These are phyloP conservation scores for Cutaneotrichosporon dermatis DNA, from an alignment of 1,284 basidiomycete species.

Conservation along the genomic window DNA sequence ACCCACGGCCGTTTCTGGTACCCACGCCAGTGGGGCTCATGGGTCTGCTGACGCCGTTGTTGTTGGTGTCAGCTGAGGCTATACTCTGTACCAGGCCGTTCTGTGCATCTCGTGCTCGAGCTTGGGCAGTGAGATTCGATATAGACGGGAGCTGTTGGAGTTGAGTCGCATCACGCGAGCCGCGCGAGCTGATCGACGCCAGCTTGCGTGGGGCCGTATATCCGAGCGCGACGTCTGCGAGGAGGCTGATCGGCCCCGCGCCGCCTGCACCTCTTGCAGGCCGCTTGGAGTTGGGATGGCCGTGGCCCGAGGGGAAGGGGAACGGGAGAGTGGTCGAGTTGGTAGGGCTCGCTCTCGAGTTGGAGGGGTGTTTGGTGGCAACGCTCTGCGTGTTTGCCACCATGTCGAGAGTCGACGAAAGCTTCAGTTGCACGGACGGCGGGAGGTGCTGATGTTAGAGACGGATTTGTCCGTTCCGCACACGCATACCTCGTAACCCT, in stretches of 20 bases:
- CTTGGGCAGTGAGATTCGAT: too few relatives aligned
- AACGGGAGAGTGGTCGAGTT: background rate
- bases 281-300: background rate
- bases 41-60: too few relatives aligned
- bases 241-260: slow-evolving; percentile 7
- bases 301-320: background rate
- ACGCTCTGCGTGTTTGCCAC: background rate
- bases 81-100: too few relatives aligned
- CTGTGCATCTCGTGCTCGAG: too few relatives aligned
- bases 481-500: background rate
- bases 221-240: slow-evolving; percentile 9
- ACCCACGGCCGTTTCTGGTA: too few relatives aligned
- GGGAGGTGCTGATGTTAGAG: background rate
- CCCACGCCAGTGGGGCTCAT: too few relatives aligned
- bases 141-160: too few relatives aligned
- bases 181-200: background rate
- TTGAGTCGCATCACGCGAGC: too few relatives aligned
- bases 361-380: background rate
- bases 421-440: background rate
- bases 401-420: background rate
- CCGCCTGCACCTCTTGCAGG: background rate
- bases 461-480: background rate
- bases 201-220: background rate
- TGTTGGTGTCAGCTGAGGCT: too few relatives aligned
- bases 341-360: background rate